Percentiles rank a stretch among this genome's conserved stretches.
Evolutionary conservation across 2,329 filamentous ascomycete species (phyloP).

Genomic region (Plenodomus lindquistii): DNA sequence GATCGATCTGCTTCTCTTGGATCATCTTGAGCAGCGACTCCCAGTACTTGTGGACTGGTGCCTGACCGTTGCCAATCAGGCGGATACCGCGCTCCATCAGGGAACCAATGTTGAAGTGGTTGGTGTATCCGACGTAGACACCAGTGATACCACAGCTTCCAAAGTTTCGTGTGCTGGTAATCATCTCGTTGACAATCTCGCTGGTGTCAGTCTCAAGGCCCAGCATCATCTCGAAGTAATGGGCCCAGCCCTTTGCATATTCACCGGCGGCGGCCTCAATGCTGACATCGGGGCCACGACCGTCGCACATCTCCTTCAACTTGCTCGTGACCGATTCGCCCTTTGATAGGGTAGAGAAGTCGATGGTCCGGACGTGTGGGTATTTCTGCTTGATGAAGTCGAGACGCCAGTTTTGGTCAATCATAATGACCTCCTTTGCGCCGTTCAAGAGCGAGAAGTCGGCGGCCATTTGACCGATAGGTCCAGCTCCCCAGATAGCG

Average conservation of each 20-base stretch:
- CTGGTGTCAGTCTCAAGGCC: constrained; percentile 84
- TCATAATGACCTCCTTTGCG: constrained; percentile 74
- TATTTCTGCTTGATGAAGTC: constrained; percentile 68
- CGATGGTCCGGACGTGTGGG: constrained; percentile 67
- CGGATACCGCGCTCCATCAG: constrained; percentile 87
- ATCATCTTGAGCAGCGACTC: constrained; percentile 72
- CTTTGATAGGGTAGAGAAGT: constrained; percentile 67
- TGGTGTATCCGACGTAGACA: constrained; percentile 68
- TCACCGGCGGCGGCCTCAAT: constrained; percentile 71
- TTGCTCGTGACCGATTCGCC: constrained; percentile 69
- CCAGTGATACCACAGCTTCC: constrained; percentile 79
- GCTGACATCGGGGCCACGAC: constrained; percentile 71
- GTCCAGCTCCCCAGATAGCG: constrained; percentile 85
- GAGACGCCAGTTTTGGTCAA: constrained; percentile 74
- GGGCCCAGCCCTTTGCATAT: constrained; percentile 65
- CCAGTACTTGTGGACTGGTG: constrained; percentile 84
- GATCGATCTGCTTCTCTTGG: constrained; percentile 69
- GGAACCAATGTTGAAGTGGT: constrained; percentile 81
- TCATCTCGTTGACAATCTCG: constrained; percentile 80
- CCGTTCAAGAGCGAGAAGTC: constrained; percentile 71
- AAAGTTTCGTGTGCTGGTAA: constrained; percentile 71
- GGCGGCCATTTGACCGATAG: constrained; percentile 79
- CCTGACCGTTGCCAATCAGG: constrained; percentile 70
- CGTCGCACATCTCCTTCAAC: constrained; percentile 73
- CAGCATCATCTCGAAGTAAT: constrained; percentile 61